Conservation (phyloP, 2,329 filamentous ascomycete genomes). For the Pseudocercospora musae region DNA sequence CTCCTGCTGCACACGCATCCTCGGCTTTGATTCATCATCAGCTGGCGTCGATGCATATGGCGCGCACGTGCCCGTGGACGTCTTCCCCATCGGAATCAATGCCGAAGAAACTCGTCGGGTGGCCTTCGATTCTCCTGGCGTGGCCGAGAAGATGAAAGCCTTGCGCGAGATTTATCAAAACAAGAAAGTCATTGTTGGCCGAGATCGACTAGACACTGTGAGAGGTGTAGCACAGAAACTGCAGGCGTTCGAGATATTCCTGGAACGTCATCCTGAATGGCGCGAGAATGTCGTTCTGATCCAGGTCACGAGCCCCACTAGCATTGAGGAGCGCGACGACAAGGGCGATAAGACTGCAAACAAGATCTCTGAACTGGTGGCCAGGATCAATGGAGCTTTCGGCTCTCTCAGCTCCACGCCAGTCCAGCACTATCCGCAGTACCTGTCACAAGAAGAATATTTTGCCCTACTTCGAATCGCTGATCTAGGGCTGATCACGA, state of each 20-base stretch:
- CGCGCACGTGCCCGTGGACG: conserved; percentile 81
- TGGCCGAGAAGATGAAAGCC: conserved; percentile 67
- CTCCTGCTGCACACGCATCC: conserved; percentile 85
- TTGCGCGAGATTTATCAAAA: conserved; percentile 77
- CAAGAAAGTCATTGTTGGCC: conserved; percentile 91
- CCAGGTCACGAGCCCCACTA: conserved; percentile 74
- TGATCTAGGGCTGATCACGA: conserved; percentile 91
- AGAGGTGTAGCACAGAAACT: conserved; percentile 94
- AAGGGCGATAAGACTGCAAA: conserved; percentile 77
- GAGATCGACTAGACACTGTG: conserved; percentile 89
- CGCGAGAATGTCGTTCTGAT: conserved; percentile 87
- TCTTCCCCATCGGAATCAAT: conserved; percentile 93
- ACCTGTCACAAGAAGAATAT: conserved; percentile 85
- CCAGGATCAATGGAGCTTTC: conserved; percentile 85
- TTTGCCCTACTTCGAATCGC: conserved; percentile 87
- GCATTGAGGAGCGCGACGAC: conserved; percentile 70
- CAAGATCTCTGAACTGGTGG: conserved; percentile 85
- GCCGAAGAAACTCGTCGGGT: conserved; percentile 71
- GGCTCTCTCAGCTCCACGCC: conserved; percentile 86
- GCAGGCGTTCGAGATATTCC: conserved; percentile 87
- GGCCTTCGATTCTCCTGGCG: conserved; percentile 66
- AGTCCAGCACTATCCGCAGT: conserved; percentile 92
- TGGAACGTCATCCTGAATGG: conserved; percentile 89
- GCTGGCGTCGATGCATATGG: conserved; percentile 87
- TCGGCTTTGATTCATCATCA: conserved; percentile 84